These are phyloP conservation scores for Lenzites betulinus DNA, from an alignment of 768 basidiomycete species.

Conservation along the genomic window DNA sequence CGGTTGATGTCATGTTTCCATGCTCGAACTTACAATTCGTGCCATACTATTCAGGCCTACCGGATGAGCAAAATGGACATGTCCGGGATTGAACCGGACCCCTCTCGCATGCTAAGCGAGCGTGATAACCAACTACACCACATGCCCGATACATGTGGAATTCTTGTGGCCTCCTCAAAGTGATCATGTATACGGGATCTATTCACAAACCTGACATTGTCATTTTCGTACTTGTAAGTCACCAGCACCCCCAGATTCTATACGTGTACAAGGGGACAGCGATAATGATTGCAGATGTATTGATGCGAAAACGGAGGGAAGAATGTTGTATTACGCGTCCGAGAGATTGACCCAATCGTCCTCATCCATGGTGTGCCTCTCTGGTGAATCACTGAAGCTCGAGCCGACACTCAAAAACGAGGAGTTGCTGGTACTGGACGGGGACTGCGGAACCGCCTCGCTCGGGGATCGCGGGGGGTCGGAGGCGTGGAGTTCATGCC, in stretches of 20 bases:
- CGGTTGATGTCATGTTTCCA: too few relatives aligned
- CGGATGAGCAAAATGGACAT: conserved; percentile 4
- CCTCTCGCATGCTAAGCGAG: conserved; percentile 17
- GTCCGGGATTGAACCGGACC: conserved; percentile 18
- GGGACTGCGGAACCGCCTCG: background rate
- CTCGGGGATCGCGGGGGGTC: background rate
- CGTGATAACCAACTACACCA: conserved; percentile 18
- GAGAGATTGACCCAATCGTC: background rate
- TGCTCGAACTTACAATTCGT: too few relatives aligned
- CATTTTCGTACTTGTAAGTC: too few relatives aligned
- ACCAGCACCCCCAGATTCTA: too few relatives aligned
- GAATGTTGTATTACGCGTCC: too few relatives aligned
- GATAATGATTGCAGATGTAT: too few relatives aligned
- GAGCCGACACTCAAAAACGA: background rate
- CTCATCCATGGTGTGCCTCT: background rate
- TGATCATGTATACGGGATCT: too few relatives aligned
- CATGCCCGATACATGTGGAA: conserved; percentile 3
- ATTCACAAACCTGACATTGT: too few relatives aligned
- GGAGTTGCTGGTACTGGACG: background rate
- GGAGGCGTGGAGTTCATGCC: background rate
- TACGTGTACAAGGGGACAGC: too few relatives aligned
- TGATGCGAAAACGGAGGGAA: too few relatives aligned
- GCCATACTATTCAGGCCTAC: too few relatives aligned
- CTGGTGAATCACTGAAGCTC: background rate
- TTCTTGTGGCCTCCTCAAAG: background rate